Base-by-base conservation (phyloP, 306 rosid genomes). In the Begonia loranthoides region DNA sequence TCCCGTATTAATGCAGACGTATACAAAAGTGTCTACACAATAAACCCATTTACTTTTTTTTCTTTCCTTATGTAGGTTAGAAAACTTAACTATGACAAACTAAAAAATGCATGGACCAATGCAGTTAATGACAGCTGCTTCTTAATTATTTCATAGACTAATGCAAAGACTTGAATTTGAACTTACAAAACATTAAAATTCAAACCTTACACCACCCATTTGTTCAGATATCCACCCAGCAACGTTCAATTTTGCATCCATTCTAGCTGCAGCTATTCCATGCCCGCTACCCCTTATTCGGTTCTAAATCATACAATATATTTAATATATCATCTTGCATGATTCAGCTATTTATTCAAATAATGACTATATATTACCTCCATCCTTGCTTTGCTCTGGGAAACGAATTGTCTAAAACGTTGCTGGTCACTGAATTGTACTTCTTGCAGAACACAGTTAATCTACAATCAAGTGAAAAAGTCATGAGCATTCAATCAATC, bases 161-260 rank as follows among this genome's bases (percentile, higher is more conserved):
- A 28, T 7, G 36, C 36, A 28, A 28, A 28, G 36, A 28, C 9
- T 28, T 28, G 36, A 28, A 28, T 28, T 28, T 13, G 16, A 36
- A 45, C 49, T 54, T 17, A n/a, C 47, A 59, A 51, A 63, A 56
- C 66, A 69, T 54, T 55, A 50, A 63, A n/a, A 52, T 66, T 19
- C 74, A 65, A 72, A 90, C 95, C 99, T 86, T 75, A 82, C 74
- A 71, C 99, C 99, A 65, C 94, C 95, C 99, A 86, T 90, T 65
- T 73, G 78, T 69, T 90, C 99, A 45, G 99, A 78, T 67, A 90
- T 72, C 99, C 92, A 90, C 59, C 99, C 99, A 0, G 93, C 88
- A 59, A 77, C 77, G 63, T 80, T 90, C 56, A 86, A 71, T 71
- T 90, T 90, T 28, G 94, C 99, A 67, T 86, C 94, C 99, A 90